Conservation (phyloP, 1,139 yeast species). For the Geotrichum bryndzae region DNA sequence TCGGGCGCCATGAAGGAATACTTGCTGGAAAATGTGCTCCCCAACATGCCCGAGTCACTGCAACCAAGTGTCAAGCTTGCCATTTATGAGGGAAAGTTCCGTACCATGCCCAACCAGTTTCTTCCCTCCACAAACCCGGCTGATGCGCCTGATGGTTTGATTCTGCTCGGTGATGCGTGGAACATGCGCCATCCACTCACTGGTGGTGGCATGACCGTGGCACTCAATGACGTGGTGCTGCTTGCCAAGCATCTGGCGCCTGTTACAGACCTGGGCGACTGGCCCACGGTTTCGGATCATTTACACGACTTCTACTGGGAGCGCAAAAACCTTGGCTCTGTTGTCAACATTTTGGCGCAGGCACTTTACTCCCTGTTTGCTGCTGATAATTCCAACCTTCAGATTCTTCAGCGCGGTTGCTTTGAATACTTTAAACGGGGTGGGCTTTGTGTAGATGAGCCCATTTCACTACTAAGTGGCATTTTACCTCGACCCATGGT, state of each 20-base stretch:
- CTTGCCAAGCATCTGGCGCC: constrained; percentile 52
- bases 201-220: constrained; percentile 99
- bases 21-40: constrained; percentile 54
- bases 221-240: constrained; percentile 76
- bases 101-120: constrained; percentile 92
- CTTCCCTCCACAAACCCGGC: constrained; percentile 56
- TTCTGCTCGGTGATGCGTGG: constrained; percentile 86
- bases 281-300: constrained; percentile 51
- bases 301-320: constrained; percentile 69
- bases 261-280: constrained; percentile 24
- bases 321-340: constrained; percentile 74
- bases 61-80: constrained; percentile 63
- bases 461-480: constrained; percentile 81
- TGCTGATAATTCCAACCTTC: constrained; percentile 63
- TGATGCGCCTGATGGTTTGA: constrained; percentile 64
- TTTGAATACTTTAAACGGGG: constrained; percentile 79
- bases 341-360: constrained; percentile 81
- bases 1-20: constrained; percentile 57
- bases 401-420: constrained; percentile 79
- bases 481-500: constrained; percentile 67
- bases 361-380: constrained; percentile 88
- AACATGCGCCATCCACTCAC: constrained; percentile 98
- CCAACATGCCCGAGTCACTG: constrained; percentile 58
- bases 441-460: constrained; percentile 71
- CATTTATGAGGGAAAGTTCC: constrained; percentile 45